phyloP scores from a whole-genome alignment of 257 asterid species.

The Solanum ossicruentum region DNA sequence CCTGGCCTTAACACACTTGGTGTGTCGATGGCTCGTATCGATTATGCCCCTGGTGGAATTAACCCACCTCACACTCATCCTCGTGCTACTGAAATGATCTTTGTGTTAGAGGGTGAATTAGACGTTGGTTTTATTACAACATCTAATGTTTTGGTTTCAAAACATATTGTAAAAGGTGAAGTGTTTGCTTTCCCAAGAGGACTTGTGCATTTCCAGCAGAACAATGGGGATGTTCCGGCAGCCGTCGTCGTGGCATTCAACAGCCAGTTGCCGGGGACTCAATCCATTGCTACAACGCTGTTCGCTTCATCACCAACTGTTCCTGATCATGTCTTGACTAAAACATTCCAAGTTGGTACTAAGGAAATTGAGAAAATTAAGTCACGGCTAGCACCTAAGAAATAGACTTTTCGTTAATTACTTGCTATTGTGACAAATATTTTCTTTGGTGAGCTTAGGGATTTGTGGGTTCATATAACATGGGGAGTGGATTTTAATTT shows the following conservation, averaged over 20 bases:
- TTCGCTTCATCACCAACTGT: constrained; percentile 44
- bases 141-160: constrained; percentile 26
- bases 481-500: background rate
- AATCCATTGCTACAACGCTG: constrained; percentile 39
- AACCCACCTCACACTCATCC: constrained; percentile 72
- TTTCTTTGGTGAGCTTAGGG: background rate
- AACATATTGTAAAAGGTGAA: constrained; percentile 36
- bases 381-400: constrained; percentile 37
- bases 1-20: constrained; percentile 78
- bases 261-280: constrained; percentile 70
- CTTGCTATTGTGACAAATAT: background rate
- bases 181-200: constrained; percentile 50
- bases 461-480: background rate
- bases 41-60: constrained; percentile 35
- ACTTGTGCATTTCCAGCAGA: constrained; percentile 33
- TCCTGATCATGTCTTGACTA: constrained; percentile 48
- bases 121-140: constrained; percentile 64
- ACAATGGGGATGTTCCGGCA: constrained; percentile 26
- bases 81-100: constrained; percentile 54
- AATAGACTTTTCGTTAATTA: background rate
- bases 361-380: constrained; percentile 33
- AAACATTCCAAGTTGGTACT: constrained; percentile 36
- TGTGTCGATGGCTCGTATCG: constrained; percentile 50
- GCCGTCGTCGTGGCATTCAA: constrained; percentile 56
- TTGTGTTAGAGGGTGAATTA: constrained; percentile 39